A percentile compares a stretch with the other conserved stretches of the same genome.
These are phyloP conservation scores for Collybia sordida DNA, from an alignment of 768 basidiomycete genomes.

Conservation along the genomic window DNA sequence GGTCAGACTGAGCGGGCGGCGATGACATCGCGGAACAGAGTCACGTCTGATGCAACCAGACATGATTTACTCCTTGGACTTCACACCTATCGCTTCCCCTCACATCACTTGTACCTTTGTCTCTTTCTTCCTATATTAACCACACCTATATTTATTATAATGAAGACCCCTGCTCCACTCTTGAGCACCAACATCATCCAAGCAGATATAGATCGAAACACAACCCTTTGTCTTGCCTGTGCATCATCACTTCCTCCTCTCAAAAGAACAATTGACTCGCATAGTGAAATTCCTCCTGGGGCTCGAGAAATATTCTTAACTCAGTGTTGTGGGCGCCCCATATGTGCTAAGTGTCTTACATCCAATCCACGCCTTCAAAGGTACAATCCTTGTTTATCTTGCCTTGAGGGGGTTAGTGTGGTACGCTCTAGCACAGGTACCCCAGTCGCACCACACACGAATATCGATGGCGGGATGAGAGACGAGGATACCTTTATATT, in stretches of 20 bases:
- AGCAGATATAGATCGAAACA: constrained; percentile 18
- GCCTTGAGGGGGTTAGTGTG: constrained; percentile 57
- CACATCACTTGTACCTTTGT: too few species aligned
- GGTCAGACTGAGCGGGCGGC: constrained; percentile 43
- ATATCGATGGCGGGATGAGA: constrained; percentile 53
- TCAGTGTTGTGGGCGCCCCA: constrained; percentile 61
- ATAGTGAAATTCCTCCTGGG: constrained; percentile 6
- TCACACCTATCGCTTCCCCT: too few species aligned
- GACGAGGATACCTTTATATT: constrained; percentile 67
- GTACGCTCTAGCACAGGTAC: constrained; percentile 17
- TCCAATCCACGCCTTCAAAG: constrained; percentile 62
- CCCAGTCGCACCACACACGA: constrained; percentile 16
- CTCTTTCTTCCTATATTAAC: background rate
- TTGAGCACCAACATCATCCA: background rate
- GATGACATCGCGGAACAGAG: constrained; percentile 13
- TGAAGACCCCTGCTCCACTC: background rate
- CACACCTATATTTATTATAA: background rate
- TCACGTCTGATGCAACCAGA: too few species aligned
- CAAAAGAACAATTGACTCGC: constrained; percentile 11
- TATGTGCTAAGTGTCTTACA: constrained; percentile 58
- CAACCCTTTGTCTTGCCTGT: constrained; percentile 58
- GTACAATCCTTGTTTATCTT: constrained; percentile 74
- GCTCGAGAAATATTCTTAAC: constrained; percentile 44
- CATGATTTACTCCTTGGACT: too few species aligned
- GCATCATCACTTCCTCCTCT: constrained; percentile 54